phyloP scores from a whole-genome alignment of 192 early-diverging fungal species.

The Coemansia sp. region DNA sequence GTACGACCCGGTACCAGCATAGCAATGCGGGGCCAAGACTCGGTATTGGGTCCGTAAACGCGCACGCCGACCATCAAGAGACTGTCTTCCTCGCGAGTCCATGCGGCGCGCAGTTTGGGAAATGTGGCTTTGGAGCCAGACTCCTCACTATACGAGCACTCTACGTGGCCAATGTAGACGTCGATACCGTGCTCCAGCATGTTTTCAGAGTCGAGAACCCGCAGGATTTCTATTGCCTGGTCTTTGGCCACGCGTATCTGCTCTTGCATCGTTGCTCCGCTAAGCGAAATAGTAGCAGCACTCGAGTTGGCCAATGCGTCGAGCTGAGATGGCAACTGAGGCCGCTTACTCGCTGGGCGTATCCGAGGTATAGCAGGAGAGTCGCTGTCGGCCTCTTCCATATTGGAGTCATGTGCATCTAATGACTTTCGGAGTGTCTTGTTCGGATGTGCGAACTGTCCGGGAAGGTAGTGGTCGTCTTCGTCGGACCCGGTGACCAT shows the following conservation, averaged over 20 bases:
- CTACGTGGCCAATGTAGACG: constrained; percentile 39
- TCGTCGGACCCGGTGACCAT: constrained; percentile 36
- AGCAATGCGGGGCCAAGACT: constrained; percentile 79
- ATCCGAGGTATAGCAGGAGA: not conserved
- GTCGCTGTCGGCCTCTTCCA: constrained; percentile 9
- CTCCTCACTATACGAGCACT: constrained; percentile 40
- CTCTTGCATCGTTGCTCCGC: constrained; percentile 16
- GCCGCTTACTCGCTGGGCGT: not conserved
- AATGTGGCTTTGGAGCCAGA: constrained; percentile 26
- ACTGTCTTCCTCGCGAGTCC: constrained; percentile 82
- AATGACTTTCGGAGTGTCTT: constrained; percentile 33
- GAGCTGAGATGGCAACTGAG: constrained; percentile 11
- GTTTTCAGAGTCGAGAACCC: constrained; percentile 26
- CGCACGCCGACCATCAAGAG: constrained; percentile 73
- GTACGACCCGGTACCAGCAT: constrained; percentile 73
- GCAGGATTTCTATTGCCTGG: constrained; percentile 46
- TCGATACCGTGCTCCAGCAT: constrained; percentile 23
- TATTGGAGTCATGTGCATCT: constrained; percentile 5
- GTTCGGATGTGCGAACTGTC: constrained; percentile 51
- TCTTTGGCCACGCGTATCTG: constrained; percentile 42
- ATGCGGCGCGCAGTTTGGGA: constrained; percentile 60
- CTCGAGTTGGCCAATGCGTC: constrained; percentile 10
- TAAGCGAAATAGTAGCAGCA: constrained; percentile 6
- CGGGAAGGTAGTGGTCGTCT: constrained; percentile 53
- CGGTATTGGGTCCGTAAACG: constrained; percentile 72